These are phyloP conservation scores for Amborella trichopoda DNA, from an alignment of 164 flowering plant genomes.

Conservation along the genomic window DNA sequence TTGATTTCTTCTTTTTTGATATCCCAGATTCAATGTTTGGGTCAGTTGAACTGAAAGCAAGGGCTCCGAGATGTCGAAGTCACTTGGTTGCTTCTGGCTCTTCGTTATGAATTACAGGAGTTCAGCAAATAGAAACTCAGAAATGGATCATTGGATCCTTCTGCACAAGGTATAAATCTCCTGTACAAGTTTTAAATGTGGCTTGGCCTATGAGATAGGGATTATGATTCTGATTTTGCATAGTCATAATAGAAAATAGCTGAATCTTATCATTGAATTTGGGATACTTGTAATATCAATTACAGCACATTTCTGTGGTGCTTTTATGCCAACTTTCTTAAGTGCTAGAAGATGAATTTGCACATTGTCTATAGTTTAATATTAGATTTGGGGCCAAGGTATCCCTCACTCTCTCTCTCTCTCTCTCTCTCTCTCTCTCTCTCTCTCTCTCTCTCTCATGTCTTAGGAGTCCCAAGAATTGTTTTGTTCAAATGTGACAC, in stretches of 20 bases:
- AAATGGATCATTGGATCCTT: slow-evolving; percentile 66
- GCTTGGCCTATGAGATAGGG: background rate
- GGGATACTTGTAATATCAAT: too few species aligned
- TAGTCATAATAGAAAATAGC: background rate
- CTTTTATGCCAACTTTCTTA: too few species aligned
- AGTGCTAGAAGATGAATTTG: too few species aligned
- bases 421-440: too few species aligned
- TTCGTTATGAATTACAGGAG: slow-evolving; percentile 21
- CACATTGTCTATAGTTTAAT: too few species aligned
- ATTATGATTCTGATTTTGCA: background rate
- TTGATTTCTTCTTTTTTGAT: too few species aligned
- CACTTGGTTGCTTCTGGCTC: slow-evolving; percentile 27
- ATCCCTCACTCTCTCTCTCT: slow-evolving; percentile 46
- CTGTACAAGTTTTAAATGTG: background rate
- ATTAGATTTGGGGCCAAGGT: slow-evolving; percentile 27
- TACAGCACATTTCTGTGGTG: too few species aligned
- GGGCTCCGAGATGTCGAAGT: slow-evolving; percentile 23
- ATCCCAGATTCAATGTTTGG: slow-evolving; percentile 29
- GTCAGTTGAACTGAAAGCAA: slow-evolving; percentile 11
- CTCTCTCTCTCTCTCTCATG: too few species aligned
- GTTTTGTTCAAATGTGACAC: too few species aligned
- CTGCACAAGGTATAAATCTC: slow-evolving; percentile 37
- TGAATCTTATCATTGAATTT: background rate
- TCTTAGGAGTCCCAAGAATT: too few species aligned
- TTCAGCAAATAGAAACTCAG: slow-evolving; percentile 35